Evolutionary conservation across 2,329 filamentous ascomycete genomes (phyloP), one percentile per base, ranked within the genome.

Genomic region (Aureobasidium pullulans): DNA sequence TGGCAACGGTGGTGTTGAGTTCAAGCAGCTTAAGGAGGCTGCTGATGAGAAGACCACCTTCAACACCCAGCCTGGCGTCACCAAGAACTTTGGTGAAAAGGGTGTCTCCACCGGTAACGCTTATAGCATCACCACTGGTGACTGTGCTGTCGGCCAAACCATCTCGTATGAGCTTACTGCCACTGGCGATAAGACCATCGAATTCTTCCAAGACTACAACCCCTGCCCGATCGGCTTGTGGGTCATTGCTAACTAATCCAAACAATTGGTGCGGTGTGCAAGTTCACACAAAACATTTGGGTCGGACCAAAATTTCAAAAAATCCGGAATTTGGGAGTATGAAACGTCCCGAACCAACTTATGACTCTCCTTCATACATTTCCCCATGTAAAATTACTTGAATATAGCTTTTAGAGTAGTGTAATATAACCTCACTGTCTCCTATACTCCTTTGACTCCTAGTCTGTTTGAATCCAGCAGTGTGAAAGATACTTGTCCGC

Each of bases 41-140:
- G 83, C 80, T 8, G 77, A 62, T 36, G 59, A 72, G 60, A 65
- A 67, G 42, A 86, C 84, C 1, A 82, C 79, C 46, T 34, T 59
- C 57, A 34, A 49, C 54, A 53, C 53, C 60, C n/a, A 46, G 58
- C 16, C 49, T 31, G 16, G 19, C 56, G 39, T 57, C 43, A 36
- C 44, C 16, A 37, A 61, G 49, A 52, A 44, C 36, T 61, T 62
- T 11, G 52, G 53, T n/a, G 52, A 62, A 36, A 42, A 31, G 16
- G 53, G 42, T 37, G 43, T 64, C 15, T 39, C 65, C 58, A 59
- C 66, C 31, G 67, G 68, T 13, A 68, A 68, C 52, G 66, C 64
- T 58, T 68, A 67, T 50, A 62, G 65, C n/a, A 64, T 70, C 32
- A 59, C 59, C 16, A 66, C 64, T 16, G 63, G 58, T 8, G 46